Evolutionary conservation across 31 red algal species (phyloP), one percentile per base, ranked within the genome.

Genomic region (Bonnemaisonia californica): DNA sequence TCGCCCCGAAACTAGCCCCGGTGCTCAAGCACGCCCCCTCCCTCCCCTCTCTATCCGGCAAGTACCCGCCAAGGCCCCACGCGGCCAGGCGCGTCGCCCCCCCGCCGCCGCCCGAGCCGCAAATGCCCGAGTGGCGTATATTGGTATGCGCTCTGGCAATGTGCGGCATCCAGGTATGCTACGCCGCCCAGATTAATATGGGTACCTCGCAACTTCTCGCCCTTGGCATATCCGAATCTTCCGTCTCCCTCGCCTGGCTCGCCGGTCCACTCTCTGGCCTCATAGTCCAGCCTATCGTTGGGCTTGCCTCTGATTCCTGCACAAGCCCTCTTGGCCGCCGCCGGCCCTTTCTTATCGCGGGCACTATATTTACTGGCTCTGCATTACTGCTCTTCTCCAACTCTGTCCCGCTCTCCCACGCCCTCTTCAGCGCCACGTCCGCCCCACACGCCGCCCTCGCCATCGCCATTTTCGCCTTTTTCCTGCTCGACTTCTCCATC

Each of bases 401-500:
- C 71, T 85, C 92, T 8, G 57, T 51, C n/a, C 42, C 71, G 54
- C 37, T 95, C 23, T 84, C 81, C 1, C 13, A 19, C 39, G 39
- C 80, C 4, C 19, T 82, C 41, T 54, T 48, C 7, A 26, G 58
- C 48, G 22, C 39, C n/a, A 16, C 64, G 3, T 19, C 31, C 16
- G 56, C 60, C 5, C 54, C 37, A 41, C 7, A 37, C 32, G 29
- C 77, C 4, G 89, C 89, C 13, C 74, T 97, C 1, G 72, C 47
- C 29, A 21, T 98, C 2, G 92, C 84, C 32, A 62, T 98, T 21
- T 45, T 71, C 55, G 85, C 92, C 35, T 98, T 98, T 77, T 98
- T 91, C 60, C 67, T 80, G 28, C 85, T 98, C 37, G 96, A 98
- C 84, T 98, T 98, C 60, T 87, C 89, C 18, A 92, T 98, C 29